Evolutionary conservation across 352 stramenopile species (phyloP), one percentile per base, ranked within the genome.

Genomic region (Pythium rishiriense): DNA sequence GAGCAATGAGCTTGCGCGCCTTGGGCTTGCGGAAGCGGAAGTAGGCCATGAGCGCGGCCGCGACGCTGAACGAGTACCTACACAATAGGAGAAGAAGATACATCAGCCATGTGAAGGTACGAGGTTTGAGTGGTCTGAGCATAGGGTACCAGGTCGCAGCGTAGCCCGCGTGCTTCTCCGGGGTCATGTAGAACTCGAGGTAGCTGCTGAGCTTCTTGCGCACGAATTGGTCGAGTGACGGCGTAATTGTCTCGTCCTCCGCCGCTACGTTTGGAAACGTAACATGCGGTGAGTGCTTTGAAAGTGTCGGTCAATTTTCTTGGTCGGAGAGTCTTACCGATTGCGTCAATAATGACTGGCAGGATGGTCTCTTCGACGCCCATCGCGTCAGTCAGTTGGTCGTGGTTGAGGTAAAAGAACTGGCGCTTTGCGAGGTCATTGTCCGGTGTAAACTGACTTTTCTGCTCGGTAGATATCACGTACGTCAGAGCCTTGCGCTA

Each of bases 171-270:
- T 96, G 87, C 68, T 94, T 96, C 52, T 85, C 75, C 24, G 87
- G 87, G 7, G 87, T 93, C 87, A 96, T 96, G 83, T 96, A 94
- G 62, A 96, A 96, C 50, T 91, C 83, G 58, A 89, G 62, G 70
- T 93, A 96, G 37, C 83, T 92, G 22, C 78, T 69, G 29, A 92
- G 70, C 42, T 73, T 89, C 68, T 96, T 96, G 64, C 82, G 83
- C 22, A 92, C 48, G 4, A 82, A 85, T 28, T 88, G 75, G 10
- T 78, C 61, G 10, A 91, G 60, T 10, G 82, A 75, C 11, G 81
- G 55, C n/a, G 69, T 50, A 19, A 35, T 22, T 11, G 48, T 70
- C 15, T 74, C 65, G 2, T 61, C 66, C 15, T 87, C 74, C 2
- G 70, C 58, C 22, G 74, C 81, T 93, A 47, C 28, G n/a, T n/a